Base-by-base conservation (phyloP, 2,329 filamentous ascomycete genomes). In the Aspergillus novofumigatus region DNA sequence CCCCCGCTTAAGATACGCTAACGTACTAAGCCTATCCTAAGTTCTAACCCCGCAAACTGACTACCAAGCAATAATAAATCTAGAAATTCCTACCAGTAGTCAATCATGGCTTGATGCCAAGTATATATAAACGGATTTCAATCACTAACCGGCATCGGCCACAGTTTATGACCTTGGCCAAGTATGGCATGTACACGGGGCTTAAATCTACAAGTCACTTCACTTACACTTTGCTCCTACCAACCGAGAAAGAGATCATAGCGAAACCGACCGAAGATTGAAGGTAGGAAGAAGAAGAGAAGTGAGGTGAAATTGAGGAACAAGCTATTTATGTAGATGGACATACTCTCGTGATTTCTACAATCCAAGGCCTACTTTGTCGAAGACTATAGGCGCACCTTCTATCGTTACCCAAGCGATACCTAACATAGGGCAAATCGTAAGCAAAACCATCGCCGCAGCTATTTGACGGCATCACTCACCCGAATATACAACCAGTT, bases 401-500 rank as follows among this genome's bases (percentile, higher is more conserved):
- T 90, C 89, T 1, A 91, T 86, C 2, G 90, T 89, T 58, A 95
- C 78, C 86, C 87, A 92, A 52, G 82, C 91, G 72, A 96, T 96
- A 49, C 91, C 90, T 91, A 61, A 35, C 49, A 49, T 48, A 3
- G 1, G 25, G 42, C 58, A 49, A 14, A 49, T 54, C 5, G 8
- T 45, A 49, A 53, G 54, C 55, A 50, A 44, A 38, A 26, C 51
- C 57, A 50, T 28, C n/a, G 7, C 20, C 25, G 11, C 32, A 20
- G 14, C 55, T 20, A 51, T n/a, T 9, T 5, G 9, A 47, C 17
- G 29, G 20, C 25, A 29, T 11, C 17, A 77, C 86, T 74, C 77
- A 91, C 93, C 94, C 58, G 89, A 84, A 77, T 99, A 99, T 25
- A 99, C 91, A 66, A 99, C 89, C 59, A 99, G 76, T 77, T 97